Evolutionary conservation across 1,284 basidiomycete genomes (phyloP).

Genomic region (Sanghuangporus baumii): DNA sequence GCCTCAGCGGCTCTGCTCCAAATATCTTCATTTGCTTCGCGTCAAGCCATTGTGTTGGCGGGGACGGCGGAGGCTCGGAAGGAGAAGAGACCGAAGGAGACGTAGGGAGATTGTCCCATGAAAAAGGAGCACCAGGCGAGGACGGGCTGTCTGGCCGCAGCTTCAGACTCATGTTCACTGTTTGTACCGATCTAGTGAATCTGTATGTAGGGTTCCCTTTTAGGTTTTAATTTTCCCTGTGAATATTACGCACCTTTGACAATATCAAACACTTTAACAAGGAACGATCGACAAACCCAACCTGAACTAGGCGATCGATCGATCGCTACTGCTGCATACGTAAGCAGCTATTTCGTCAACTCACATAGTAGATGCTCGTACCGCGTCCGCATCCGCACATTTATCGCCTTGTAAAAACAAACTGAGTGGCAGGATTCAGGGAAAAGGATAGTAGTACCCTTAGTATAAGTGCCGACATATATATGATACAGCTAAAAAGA

Average conservation of each 20-base stretch:
- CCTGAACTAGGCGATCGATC: not conserved
- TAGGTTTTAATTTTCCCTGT: too few relatives aligned
- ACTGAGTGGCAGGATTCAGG: too few relatives aligned
- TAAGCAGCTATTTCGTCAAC: too few relatives aligned
- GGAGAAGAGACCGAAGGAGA: conserved; percentile 32
- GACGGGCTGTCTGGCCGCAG: conserved; percentile 43
- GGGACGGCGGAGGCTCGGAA: conserved; percentile 39
- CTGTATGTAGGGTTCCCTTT: not conserved
- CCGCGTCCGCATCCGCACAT: too few relatives aligned
- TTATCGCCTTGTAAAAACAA: too few relatives aligned
- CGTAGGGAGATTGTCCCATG: conserved; percentile 47
- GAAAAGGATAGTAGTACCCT: not conserved
- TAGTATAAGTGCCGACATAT: not conserved
- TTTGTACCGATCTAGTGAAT: not conserved
- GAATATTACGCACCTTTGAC: too few relatives aligned
- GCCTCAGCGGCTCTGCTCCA: conserved; percentile 64
- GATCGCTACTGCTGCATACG: too few relatives aligned
- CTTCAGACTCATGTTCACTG: conserved; percentile 45
- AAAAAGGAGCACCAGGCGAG: conserved; percentile 40
- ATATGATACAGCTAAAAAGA: not conserved
- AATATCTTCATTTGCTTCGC: conserved; percentile 85
- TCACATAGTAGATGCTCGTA: too few relatives aligned
- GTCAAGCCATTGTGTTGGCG: conserved; percentile 78
- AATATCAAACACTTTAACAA: not conserved
- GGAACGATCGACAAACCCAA: not conserved